Evolutionary conservation across 441 rosid species (phyloP).

Genomic region (Pelargonium australe): DNA sequence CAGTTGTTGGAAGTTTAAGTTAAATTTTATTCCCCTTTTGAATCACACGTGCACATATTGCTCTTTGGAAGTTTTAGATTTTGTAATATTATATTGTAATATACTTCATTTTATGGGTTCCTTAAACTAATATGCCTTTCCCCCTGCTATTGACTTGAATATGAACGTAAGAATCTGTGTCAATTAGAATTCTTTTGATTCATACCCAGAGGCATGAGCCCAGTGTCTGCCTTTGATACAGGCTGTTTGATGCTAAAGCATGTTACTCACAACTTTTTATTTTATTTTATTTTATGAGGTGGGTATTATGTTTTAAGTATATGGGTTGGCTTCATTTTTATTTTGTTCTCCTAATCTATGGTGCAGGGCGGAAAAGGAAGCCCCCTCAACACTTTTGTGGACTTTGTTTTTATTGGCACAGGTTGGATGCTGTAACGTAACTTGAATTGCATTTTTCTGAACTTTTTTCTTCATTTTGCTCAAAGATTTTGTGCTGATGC

Average conservation of each 20-base stretch:
- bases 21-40: not conserved
- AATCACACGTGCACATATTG: not conserved
- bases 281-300: not conserved
- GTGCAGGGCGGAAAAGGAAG: slow-evolving; percentile 80
- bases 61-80: not conserved
- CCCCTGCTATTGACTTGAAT: not conserved
- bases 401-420: slow-evolving; percentile 91
- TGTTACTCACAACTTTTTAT: not conserved
- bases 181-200: not conserved
- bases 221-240: not conserved
- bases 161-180: slow-evolving; percentile 1
- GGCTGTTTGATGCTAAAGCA: not conserved
- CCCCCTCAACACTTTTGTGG: slow-evolving; percentile 95
- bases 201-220: slow-evolving; percentile 3
- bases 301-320: not conserved
- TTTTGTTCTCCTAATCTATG: slow-evolving; percentile 23
- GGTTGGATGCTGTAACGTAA: slow-evolving; percentile 36
- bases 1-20: not conserved
- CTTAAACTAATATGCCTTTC: not conserved
- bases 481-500: slow-evolving; percentile 30
- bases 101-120: not conserved
- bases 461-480: slow-evolving; percentile 8
- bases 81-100: not conserved
- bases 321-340: not conserved
- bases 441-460: slow-evolving; percentile 12